These are phyloP conservation scores for Schizopora paradoxa DNA, from an alignment of 1,284 basidiomycete species.

Conservation along the genomic window DNA sequence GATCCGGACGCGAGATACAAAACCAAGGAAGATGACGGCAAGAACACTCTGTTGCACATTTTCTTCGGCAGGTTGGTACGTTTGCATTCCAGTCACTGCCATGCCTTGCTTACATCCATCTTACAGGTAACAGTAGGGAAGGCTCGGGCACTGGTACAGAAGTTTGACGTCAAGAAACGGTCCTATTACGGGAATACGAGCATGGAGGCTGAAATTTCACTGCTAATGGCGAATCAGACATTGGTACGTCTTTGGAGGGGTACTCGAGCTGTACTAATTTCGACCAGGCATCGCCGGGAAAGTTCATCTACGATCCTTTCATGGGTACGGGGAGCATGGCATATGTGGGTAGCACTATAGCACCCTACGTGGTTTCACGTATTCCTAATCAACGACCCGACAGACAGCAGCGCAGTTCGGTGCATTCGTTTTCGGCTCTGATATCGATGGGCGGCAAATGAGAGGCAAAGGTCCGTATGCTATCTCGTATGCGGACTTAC, in stretches of 20 bases:
- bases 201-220: constrained; percentile 95
- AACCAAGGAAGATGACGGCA: constrained; percentile 59
- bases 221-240: constrained; percentile 95
- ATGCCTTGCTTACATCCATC: constrained; percentile 2
- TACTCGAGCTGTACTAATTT: constrained; percentile 1
- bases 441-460: constrained; percentile 98
- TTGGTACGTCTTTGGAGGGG: constrained; percentile 43
- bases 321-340: constrained; percentile 96
- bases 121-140: constrained; percentile 67
- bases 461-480: constrained; percentile 69
- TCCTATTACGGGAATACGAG: constrained; percentile 93
- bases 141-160: constrained; percentile 62
- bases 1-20: constrained; percentile 37
- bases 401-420: constrained; percentile 87
- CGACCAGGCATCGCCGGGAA: constrained; percentile 75
- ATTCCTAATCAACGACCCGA: constrained; percentile 1
- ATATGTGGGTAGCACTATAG: constrained; percentile 52
- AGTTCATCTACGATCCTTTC: constrained; percentile 94
- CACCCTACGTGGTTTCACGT: not conserved
- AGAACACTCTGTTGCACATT: constrained; percentile 61
- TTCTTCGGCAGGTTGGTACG: constrained; percentile 85
- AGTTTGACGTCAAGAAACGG: constrained; percentile 87
- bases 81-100: constrained; percentile 24
- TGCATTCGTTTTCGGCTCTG: constrained; percentile 83
- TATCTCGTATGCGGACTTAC: not conserved